Evolutionary conservation across 1,284 basidiomycete genomes (phyloP), one percentile per base, ranked within the genome.

Genomic region (Wolfiporia cocos): DNA sequence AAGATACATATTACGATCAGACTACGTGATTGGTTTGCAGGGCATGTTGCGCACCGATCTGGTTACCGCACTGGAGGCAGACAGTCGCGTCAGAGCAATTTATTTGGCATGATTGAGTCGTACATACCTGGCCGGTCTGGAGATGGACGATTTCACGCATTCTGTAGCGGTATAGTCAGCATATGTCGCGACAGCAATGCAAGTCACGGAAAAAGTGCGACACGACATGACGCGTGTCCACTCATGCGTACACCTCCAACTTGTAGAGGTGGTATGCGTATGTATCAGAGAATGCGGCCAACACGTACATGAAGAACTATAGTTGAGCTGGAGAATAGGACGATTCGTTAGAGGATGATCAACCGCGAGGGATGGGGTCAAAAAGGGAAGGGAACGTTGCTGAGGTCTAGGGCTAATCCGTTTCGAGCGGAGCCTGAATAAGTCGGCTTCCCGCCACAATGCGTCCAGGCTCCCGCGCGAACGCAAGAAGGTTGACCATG

Each of bases 131-230:
- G 73, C 92, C 92, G 57, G 92, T 94, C 69, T 95, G 92, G 60
- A 95, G 81, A 73, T 95, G 92, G 63, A 95, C 92, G 69, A 95
- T 94, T 82, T 94, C 92, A 77, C 91, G 86, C 90, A 93, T 90
- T 73, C 86, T 90, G 53, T 39, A 49, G 53, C 51, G 51, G 44
- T 50, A 50, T 57, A 46, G 54, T 67, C 55, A 70, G 64, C 49
- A 41, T 20, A 29, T 23, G 26, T 42, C 34, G 34, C 32, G 37
- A 37, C 44, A 47, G 40, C 41, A 34, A 18, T 37, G 38, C 39
- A 37, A 31, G 33, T 18, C n/a, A 36, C 35, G 34, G 12, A 46
- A 43, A 34, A 22, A 34, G 18, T 28, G 28, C 32, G 23, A 46
- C 37, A 34, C 31, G 37, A 39, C n/a, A 23, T 20, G 20, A 34